A percentile compares a stretch with the other conserved stretches of the same genome.
Evolutionary conservation across 352 stramenopile genomes (phyloP).

Genomic region (Globisporangium yorkense): DNA sequence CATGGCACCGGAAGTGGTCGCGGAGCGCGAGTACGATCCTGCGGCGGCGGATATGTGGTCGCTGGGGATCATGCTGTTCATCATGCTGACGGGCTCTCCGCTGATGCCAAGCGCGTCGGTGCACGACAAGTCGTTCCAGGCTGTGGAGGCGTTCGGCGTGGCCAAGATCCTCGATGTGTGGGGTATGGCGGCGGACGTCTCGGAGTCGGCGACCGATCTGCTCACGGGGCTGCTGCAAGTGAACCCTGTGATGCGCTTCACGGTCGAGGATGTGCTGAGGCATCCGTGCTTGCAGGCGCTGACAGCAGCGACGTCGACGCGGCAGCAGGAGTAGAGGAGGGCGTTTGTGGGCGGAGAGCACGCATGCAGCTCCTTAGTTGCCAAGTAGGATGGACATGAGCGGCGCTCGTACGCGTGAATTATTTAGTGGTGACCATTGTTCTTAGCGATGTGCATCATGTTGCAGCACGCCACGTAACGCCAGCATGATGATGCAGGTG

Average conservation of each 20-base stretch:
- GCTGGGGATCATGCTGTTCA: constrained; percentile 58
- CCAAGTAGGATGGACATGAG: background rate
- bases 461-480: no score
- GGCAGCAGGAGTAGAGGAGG: background rate
- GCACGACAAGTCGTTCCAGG: constrained; percentile 24
- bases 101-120: constrained; percentile 24
- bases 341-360: no score
- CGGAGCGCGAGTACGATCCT: constrained; percentile 30
- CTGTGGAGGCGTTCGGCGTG: constrained; percentile 29
- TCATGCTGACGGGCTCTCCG: constrained; percentile 54
- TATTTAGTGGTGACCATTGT: background rate
- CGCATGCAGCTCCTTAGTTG: background rate
- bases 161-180: constrained; percentile 38
- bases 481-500: no score
- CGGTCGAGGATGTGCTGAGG: constrained; percentile 20
- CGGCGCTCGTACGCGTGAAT: background rate
- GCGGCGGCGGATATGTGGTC: constrained; percentile 60
- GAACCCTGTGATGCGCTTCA: constrained; percentile 22
- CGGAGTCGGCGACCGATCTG: constrained; percentile 17
- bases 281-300: constrained; percentile 8
- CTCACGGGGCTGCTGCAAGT: constrained; percentile 29
- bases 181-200: constrained; percentile 31
- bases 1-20: constrained; percentile 52
- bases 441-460: no score
- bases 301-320: background rate